Evolutionary conservation across 2,329 filamentous ascomycete species (phyloP).

Genomic region (Pestalotiopsis sp.): DNA sequence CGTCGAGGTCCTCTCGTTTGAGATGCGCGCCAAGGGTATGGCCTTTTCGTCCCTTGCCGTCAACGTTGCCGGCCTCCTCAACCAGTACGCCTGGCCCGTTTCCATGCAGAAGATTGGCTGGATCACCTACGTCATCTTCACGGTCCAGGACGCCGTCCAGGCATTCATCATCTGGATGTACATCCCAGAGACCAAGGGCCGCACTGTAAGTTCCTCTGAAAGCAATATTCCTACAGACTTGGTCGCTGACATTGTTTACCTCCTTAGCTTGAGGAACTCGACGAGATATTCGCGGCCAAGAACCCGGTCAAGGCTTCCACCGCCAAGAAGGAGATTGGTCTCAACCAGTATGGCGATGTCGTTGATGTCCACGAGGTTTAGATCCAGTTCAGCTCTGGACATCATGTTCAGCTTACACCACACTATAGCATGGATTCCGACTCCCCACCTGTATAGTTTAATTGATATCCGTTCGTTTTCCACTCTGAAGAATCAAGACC

Average conservation of each 20-base stretch:
- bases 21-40: constrained; percentile 53
- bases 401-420: neutral
- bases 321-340: constrained; percentile 36
- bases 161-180: constrained; percentile 47
- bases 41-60: constrained; percentile 45
- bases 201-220: constrained; percentile 31
- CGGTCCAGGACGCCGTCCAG: constrained; percentile 42
- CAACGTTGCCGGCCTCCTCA: constrained; percentile 46
- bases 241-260: neutral
- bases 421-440: neutral
- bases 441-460: neutral
- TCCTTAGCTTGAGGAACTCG: constrained; percentile 47
- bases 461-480: neutral
- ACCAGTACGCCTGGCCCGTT: constrained; percentile 46
- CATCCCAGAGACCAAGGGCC: constrained; percentile 50
- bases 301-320: constrained; percentile 44
- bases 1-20: constrained; percentile 49
- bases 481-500: neutral
- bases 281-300: constrained; percentile 44
- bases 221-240: too few species aligned
- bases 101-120: constrained; percentile 50
- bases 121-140: constrained; percentile 54
- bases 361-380: constrained; percentile 21
- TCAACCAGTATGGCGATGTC: constrained; percentile 30
- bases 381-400: neutral